Base-by-base conservation (phyloP, 2,329 filamentous ascomycete genomes). In the Parasarocladium wereldwijsianum region DNA sequence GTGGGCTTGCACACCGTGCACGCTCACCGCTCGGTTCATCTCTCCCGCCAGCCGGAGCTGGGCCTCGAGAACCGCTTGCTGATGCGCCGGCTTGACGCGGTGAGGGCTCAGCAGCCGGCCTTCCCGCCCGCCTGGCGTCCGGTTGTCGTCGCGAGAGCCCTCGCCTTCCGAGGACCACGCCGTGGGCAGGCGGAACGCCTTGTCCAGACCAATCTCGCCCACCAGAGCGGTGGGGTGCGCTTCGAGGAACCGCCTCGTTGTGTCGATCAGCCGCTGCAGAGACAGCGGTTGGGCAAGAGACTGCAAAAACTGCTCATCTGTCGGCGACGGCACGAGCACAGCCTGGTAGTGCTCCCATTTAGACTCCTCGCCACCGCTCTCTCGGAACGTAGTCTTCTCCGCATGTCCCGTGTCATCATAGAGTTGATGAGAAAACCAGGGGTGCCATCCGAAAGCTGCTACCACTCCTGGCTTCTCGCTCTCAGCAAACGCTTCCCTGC, bases 381-480 rank as follows among this genome's bases (percentile, higher is more conserved):
- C 13, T 26, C 10, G n/a, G n/a, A n/a, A n/a, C n/a, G n/a, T 19
- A 18, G 17, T 11, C 8, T 28, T 4, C 12, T 29, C 5, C 6
- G 15, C 10, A 14, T 17, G 9, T 12, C n/a, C 10, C 5, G 46
- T 50, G 47, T 82, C 72, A 43, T 76, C 66, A 44, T 74, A 83
- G 42, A 90, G 64, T 39, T 82, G 74, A 48, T 87, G 63, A 1
- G 80, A 78, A 50, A 86, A 87, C 82, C 82, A 90, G 1, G 82
- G 82, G 47, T 90, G 82, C 79, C 81, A 86, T 13, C 82, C 82
- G 52, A 86, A 87, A n/a, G 74, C 72, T 0, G 82, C 78, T 4
- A 87, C 43, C 30, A 62, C 42, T 14, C 6, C 17, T 15, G 20
- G 14, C 10, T 15, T 21, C 14, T 17, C 8, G 9, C 19, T 30